phyloP scores from a whole-genome alignment of 768 basidiomycete genomes.

The Boletus eberwhitei region DNA sequence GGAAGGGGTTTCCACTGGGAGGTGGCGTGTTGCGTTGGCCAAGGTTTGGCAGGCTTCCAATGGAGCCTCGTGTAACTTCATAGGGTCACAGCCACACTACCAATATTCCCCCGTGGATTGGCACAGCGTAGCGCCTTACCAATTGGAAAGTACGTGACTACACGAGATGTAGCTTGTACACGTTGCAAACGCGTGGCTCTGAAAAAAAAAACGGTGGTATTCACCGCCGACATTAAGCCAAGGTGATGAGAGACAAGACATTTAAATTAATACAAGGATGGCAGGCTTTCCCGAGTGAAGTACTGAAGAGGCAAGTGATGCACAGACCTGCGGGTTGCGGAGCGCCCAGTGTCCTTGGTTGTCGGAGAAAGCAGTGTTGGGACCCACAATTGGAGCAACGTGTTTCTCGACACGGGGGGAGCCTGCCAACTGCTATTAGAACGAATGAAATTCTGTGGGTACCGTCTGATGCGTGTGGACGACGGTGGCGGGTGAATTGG shows the following conservation, averaged over 20 bases:
- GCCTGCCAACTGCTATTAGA: slow-evolving; percentile 4
- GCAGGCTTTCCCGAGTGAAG: neutral
- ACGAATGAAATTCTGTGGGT: neutral
- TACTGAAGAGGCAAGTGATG: neutral
- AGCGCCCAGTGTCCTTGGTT: slow-evolving; percentile 17
- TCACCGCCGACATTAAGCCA: neutral
- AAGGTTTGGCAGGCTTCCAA: slow-evolving; percentile 18
- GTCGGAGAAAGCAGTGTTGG: slow-evolving; percentile 14
- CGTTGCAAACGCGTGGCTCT: slow-evolving; percentile 20
- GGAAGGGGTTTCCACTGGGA: neutral
- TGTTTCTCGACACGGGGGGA: neutral
- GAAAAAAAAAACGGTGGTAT: neutral
- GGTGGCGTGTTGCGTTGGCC: slow-evolving; percentile 22
- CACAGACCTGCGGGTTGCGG: slow-evolving; percentile 6
- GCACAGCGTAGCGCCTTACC: slow-evolving; percentile 1
- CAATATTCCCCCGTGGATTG: neutral
- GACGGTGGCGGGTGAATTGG: neutral
- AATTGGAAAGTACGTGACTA: slow-evolving; percentile 16
- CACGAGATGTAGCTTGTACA: slow-evolving; percentile 1
- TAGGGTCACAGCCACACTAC: slow-evolving; percentile 26
- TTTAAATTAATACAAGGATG: neutral
- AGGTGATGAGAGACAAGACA: no score
- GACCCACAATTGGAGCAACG: slow-evolving; percentile 1
- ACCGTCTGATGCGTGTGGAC: neutral
- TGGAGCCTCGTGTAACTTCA: slow-evolving; percentile 17